Evolutionary conservation across 345 rosid genomes (phyloP).

Genomic region (Odontarrhena argentea): DNA sequence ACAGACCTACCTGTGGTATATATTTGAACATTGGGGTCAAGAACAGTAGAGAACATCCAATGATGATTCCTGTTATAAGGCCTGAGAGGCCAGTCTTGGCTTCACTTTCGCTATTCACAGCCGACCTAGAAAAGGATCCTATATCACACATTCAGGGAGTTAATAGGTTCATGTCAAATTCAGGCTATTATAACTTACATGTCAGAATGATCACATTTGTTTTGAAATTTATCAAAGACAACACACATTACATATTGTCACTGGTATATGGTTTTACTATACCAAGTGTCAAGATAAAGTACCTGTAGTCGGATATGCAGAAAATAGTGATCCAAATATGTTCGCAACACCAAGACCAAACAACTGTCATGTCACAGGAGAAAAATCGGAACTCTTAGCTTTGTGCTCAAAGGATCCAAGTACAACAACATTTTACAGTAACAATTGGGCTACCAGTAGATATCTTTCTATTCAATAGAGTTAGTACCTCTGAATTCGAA

Average conservation of each 20-base stretch:
- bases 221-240: background rate
- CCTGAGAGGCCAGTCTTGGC: conserved; percentile 93
- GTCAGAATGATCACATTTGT: background rate
- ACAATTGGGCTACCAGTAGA: conserved; percentile 13
- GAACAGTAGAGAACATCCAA: conserved; percentile 86
- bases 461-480: background rate
- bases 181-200: background rate
- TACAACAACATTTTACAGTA: background rate
- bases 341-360: conserved; percentile 95
- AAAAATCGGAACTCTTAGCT: conserved; percentile 29
- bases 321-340: conserved; percentile 80
- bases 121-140: conserved; percentile 99
- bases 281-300: conserved; percentile 29
- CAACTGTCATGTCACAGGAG: conserved; percentile 57
- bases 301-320: conserved; percentile 96
- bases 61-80: conserved; percentile 73
- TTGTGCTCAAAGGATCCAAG: background rate
- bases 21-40: conserved; percentile 77
- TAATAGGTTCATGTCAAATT: background rate
- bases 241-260: conserved; percentile 12
- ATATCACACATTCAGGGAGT: conserved; percentile 39
- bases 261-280: conserved; percentile 11
- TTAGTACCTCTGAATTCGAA: conserved; percentile 81
- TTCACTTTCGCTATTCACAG: conserved; percentile 96
- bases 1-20: conserved; percentile 82